These are phyloP conservation scores for Stylonectria norvegica DNA, from an alignment of 2,329 filamentous ascomycete species.

Conservation along the genomic window DNA sequence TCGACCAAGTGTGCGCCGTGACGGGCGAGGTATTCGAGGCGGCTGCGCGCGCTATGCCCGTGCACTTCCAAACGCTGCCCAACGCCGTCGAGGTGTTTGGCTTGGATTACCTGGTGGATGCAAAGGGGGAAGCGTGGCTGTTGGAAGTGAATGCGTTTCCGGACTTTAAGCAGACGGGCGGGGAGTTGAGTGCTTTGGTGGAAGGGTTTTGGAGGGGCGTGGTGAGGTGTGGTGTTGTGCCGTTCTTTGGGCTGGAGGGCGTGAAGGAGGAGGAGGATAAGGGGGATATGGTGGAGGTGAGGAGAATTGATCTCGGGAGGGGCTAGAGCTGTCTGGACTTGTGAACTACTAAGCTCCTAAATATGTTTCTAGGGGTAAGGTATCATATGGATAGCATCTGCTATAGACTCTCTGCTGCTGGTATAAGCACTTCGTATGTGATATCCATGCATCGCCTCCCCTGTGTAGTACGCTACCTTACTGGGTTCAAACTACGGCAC, in stretches of 20 bases:
- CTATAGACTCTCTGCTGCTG: too few species aligned
- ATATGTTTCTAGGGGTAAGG: too few species aligned
- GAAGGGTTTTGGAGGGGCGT: conserved; percentile 73
- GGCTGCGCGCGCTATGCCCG: conserved; percentile 74
- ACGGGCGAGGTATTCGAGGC: conserved; percentile 83
- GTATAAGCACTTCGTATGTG: too few species aligned
- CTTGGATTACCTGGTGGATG: conserved; percentile 82
- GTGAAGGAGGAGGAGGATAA: conserved; percentile 26
- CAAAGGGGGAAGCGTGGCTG: conserved; percentile 62
- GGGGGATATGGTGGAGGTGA: conserved; percentile 50
- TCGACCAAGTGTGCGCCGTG: conserved; percentile 67
- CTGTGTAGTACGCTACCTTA: too few species aligned
- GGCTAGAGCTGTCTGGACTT: conserved; percentile 15
- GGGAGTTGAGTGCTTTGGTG: conserved; percentile 69
- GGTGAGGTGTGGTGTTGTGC: conserved; percentile 61
- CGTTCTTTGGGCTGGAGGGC: conserved; percentile 57
- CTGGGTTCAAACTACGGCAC: too few species aligned
- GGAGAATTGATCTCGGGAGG: conserved; percentile 52
- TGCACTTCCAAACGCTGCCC: conserved; percentile 86
- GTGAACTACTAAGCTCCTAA: background rate
- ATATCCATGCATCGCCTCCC: too few species aligned
- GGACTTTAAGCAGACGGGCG: conserved; percentile 92
- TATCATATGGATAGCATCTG: too few species aligned
- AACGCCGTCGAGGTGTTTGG: conserved; percentile 93
- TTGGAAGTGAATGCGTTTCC: conserved; percentile 95